Conservation (phyloP, 495 filamentous ascomycete species). For the Penicillium steckii region DNA sequence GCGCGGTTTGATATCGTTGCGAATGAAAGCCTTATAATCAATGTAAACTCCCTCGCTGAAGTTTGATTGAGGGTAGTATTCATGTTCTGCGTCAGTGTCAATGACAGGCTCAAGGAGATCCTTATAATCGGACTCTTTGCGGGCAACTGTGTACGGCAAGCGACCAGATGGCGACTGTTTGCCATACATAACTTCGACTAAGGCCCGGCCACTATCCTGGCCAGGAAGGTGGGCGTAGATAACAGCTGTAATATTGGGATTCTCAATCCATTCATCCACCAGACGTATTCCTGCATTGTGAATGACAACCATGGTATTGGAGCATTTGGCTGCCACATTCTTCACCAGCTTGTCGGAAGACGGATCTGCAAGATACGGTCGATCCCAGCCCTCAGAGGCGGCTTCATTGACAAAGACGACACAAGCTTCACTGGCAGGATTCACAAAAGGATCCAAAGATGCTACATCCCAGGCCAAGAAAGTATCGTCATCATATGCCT, state of each 20-base stretch:
- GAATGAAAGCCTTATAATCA: conserved; percentile 55
- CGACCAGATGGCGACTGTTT: conserved; percentile 67
- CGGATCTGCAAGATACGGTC: conserved; percentile 17
- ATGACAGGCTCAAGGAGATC: conserved; percentile 38
- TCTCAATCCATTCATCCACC: conserved; percentile 38
- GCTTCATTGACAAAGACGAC: conserved; percentile 64
- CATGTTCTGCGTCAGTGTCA: background rate
- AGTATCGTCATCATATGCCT: conserved; percentile 47
- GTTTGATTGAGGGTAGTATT: conserved; percentile 41
- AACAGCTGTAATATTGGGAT: conserved; percentile 64
- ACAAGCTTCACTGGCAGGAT: conserved; percentile 48
- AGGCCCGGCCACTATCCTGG: conserved; percentile 69
- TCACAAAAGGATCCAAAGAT: conserved; percentile 43
- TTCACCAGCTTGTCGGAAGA: conserved; percentile 54
- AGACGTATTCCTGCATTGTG: conserved; percentile 35
- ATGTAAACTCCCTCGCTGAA: conserved; percentile 58
- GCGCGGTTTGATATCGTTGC: conserved; percentile 56
- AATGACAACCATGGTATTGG: conserved; percentile 52
- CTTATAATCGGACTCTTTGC: conserved; percentile 60
- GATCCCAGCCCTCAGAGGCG: conserved; percentile 52
- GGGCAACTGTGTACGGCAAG: conserved; percentile 74
- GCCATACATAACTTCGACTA: conserved; percentile 70
- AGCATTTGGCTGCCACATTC: conserved; percentile 56
- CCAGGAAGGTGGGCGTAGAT: conserved; percentile 71
- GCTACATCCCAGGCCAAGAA: conserved; percentile 35